Conservation (phyloP, 176 grass and related monocot genomes). For the Guadua angustifolia region DNA sequence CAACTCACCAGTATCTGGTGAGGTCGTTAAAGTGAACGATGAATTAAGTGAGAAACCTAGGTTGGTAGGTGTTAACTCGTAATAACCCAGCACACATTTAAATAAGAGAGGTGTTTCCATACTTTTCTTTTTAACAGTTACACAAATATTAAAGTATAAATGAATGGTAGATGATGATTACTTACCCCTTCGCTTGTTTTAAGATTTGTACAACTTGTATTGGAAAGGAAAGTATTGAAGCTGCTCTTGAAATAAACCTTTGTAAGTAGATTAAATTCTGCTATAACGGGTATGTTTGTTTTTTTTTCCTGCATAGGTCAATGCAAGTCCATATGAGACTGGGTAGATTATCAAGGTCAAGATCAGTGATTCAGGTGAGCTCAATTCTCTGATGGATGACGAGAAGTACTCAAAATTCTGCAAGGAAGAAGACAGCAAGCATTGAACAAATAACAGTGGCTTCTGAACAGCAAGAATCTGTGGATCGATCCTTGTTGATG, state of each 20-base stretch:
- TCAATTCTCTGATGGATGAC: slow-evolving; percentile 80
- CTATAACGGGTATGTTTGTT: slow-evolving; percentile 4
- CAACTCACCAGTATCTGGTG: slow-evolving; percentile 78
- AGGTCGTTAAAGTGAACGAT: slow-evolving; percentile 74
- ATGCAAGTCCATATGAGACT: slow-evolving; percentile 71
- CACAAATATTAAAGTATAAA: no score
- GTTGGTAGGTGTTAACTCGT: slow-evolving; percentile 53
- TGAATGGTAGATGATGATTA: no score
- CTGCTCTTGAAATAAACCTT: slow-evolving; percentile 23
- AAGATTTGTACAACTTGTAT: no score
- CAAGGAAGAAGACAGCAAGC: slow-evolving; percentile 78
- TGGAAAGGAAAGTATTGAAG: no score
- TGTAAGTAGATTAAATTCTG: background rate
- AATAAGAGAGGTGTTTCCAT: no score
- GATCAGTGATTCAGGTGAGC: slow-evolving; percentile 61
- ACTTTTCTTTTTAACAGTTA: no score
- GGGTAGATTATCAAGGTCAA: slow-evolving; percentile 99
- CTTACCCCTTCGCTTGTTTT: no score
- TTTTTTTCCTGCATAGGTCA: slow-evolving; percentile 47
- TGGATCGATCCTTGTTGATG: slow-evolving; percentile 12
- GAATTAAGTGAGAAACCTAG: slow-evolving; percentile 62
- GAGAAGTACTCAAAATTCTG: slow-evolving; percentile 81
- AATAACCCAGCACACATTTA: background rate
- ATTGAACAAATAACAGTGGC: slow-evolving; percentile 47
- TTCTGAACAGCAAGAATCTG: slow-evolving; percentile 33